Evolutionary conservation across 306 rosid species (phyloP), one percentile per base, ranked within the genome.

Genomic region (Cicer chorassanicum): DNA sequence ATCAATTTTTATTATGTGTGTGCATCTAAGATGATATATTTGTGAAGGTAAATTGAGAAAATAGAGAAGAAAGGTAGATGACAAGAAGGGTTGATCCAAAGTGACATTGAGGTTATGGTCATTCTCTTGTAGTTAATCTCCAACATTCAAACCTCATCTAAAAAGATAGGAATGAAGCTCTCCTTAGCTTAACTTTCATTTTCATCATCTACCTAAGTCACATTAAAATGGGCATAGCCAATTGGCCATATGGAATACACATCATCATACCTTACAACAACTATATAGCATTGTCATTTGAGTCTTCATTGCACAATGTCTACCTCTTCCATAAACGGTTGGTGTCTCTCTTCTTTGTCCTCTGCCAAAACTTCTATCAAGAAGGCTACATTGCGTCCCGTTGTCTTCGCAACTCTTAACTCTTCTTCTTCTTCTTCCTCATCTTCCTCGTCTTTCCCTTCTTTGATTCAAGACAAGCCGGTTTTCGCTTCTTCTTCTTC

Each of bases 391-490:
- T 86, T 78, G 9, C 83, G 86, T 5, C 90, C 92, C 6, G 79
- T 61, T 1, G 74, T 85, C n/a, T 80, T 34, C 18, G 90, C 98
- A 10, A 63, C 85, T 5, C 87, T 88, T n/a, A 67, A 39, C 66
- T 18, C 91, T 54, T 19, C 84, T 67, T 12, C 94, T 10, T 41
- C 93, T 0, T 51, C 95, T 6, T 36, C 96, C 9, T 49, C 87
- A 21, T 64, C 82, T 6, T 57, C 82, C 9, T 29, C 85, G 9
- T 68, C 87, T 16, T 78, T 84, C 42, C 81, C 91, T 16, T 90
- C 97, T 41, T 97, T 92, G 62, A 94, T 92, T 74, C 96, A 90
- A 72, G 87, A 90, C 91, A 86, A 65, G 44, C 96, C 97, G 7
- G 97, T 94, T 19, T 79, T 87, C 54, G 93, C 99, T 61, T 88